phyloP scores from a whole-genome alignment of 2,329 filamentous ascomycete genomes.

The Blumeriella jaapii region DNA sequence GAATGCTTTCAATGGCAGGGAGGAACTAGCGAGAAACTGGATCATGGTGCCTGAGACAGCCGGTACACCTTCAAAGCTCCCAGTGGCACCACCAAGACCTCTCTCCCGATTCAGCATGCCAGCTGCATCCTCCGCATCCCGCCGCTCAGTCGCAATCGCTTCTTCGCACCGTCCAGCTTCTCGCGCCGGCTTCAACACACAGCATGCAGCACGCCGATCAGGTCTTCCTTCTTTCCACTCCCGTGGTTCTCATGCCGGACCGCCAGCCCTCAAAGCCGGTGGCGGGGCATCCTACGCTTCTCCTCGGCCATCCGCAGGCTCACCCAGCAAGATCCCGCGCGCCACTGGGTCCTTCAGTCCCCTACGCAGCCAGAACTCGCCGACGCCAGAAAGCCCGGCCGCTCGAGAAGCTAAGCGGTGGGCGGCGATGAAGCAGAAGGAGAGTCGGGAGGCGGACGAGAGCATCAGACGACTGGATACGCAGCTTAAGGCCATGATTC shows the following conservation, averaged over 20 bases:
- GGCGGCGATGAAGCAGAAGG: constrained; percentile 57
- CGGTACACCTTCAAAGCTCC: constrained; percentile 10
- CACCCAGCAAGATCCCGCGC: constrained; percentile 17
- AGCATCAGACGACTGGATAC: constrained; percentile 71
- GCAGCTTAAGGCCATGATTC: constrained; percentile 74
- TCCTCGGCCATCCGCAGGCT: constrained; percentile 31
- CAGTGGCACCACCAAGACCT: constrained; percentile 8
- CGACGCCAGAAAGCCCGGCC: constrained; percentile 22
- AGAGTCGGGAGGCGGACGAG: constrained; percentile 68
- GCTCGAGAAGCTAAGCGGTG: constrained; percentile 61
- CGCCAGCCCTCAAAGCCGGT: constrained; percentile 30
- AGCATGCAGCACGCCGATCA: constrained; percentile 5
- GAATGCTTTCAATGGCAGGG: constrained; percentile 25
- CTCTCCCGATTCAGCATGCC: constrained; percentile 20
- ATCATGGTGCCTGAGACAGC: constrained; percentile 42
- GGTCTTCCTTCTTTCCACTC: constrained; percentile 21
- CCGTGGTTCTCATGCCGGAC: constrained; percentile 37
- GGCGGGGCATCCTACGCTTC: constrained; percentile 44
- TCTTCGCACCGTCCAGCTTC: constrained; percentile 17
- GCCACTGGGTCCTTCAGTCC: constrained; percentile 11
- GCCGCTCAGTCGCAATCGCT: constrained; percentile 9
- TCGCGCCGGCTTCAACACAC: constrained; percentile 15
- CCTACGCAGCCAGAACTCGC: not conserved
- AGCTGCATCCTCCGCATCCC: constrained; percentile 17
- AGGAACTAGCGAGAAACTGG: constrained; percentile 57